These are phyloP conservation scores for Trichophyton rubrum DNA, from an alignment of 2,329 filamentous ascomycete species.

Conservation along the genomic window DNA sequence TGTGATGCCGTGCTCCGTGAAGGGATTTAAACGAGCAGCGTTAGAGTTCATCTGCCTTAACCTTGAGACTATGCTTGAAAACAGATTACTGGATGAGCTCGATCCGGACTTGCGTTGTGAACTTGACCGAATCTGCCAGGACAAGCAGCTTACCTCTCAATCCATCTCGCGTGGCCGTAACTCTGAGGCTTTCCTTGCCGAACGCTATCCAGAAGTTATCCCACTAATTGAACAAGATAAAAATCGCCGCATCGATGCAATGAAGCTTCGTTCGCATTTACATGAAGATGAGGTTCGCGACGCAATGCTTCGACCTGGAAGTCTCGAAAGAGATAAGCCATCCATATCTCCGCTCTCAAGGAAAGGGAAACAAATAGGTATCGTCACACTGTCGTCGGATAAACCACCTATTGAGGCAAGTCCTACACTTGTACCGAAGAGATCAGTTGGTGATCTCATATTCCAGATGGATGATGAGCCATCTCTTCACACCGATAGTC, in stretches of 20 bases:
- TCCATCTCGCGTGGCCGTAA: constrained; percentile 67
- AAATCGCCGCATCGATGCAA: constrained; percentile 59
- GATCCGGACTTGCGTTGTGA: constrained; percentile 73
- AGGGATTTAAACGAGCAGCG: constrained; percentile 74
- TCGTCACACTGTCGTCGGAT: constrained; percentile 42
- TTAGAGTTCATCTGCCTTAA: constrained; percentile 88
- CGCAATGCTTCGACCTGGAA: constrained; percentile 47
- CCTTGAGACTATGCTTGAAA: constrained; percentile 83
- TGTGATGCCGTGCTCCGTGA: constrained; percentile 70
- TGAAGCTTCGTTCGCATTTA: constrained; percentile 53
- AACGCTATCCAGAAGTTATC: constrained; percentile 35
- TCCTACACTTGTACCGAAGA: constrained; percentile 55
- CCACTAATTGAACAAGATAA: constrained; percentile 31
- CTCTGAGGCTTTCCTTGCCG: constrained; percentile 43
- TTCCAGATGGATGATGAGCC: constrained; percentile 75
- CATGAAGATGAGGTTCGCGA: constrained; percentile 56
- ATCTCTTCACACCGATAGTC: background rate
- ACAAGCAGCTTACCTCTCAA: constrained; percentile 66
- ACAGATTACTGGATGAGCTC: constrained; percentile 68
- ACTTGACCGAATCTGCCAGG: constrained; percentile 64
- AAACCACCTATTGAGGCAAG: constrained; percentile 28
- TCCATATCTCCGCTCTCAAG: constrained; percentile 33
- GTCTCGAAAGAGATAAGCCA: constrained; percentile 49
- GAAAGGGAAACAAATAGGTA: constrained; percentile 26
- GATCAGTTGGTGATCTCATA: constrained; percentile 64